These are phyloP conservation scores for Hymenoscyphus fraxineus DNA, from an alignment of 2,329 filamentous ascomycete genomes.

Conservation along the genomic window DNA sequence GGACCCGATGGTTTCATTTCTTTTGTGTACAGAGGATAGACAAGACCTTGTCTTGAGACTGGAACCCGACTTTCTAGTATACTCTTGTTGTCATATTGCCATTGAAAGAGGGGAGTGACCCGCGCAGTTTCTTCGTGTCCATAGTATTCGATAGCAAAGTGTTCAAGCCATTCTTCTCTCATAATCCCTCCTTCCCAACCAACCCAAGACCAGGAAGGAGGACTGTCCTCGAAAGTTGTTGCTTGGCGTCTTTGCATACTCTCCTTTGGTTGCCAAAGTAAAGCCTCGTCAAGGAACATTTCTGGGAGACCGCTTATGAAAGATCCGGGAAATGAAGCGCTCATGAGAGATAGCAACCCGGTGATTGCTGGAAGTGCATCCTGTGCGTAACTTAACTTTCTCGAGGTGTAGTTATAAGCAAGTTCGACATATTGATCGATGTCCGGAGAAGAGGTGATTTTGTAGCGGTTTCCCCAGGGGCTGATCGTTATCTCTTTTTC, in stretches of 20 bases:
- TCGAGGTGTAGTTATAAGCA: background rate
- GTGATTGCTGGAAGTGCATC: background rate
- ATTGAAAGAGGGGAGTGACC: background rate
- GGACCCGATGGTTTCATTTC: background rate
- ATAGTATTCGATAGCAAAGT: background rate
- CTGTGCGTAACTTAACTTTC: background rate
- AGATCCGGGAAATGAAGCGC: background rate
- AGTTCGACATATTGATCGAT: background rate
- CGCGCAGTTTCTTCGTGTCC: too few species aligned
- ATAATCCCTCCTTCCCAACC: conserved; percentile 6
- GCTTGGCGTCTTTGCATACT: background rate
- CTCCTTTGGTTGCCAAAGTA: background rate
- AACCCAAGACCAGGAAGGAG: background rate
- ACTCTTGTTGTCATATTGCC: background rate
- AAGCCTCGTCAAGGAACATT: background rate
- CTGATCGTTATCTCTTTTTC: background rate
- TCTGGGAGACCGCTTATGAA: conserved; percentile 1
- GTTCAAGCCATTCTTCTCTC: background rate
- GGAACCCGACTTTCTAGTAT: background rate
- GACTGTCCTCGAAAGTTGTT: background rate
- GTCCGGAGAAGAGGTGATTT: background rate
- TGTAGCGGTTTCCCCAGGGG: background rate
- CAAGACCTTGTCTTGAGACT: background rate
- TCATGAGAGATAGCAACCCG: background rate
- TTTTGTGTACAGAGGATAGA: background rate